phyloP scores from a whole-genome alignment of 1,284 basidiomycete genomes.

The Irpex sp. region DNA sequence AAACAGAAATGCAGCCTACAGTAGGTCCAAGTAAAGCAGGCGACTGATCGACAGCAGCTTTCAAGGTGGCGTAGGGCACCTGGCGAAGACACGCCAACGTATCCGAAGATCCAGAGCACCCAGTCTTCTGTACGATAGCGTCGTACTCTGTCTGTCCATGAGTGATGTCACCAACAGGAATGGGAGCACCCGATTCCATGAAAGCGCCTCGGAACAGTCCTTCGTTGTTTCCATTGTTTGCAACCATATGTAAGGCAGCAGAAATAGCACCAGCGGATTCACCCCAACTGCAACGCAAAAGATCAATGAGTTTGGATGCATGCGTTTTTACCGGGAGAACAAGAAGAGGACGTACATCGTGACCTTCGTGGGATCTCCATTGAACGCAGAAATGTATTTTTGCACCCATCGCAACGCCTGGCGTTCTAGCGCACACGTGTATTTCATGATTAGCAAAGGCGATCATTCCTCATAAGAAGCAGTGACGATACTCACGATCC shows the following conservation, averaged over 20 bases:
- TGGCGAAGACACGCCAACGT: constrained; percentile 36
- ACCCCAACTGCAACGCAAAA: constrained; percentile 29
- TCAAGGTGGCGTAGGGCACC: constrained; percentile 26
- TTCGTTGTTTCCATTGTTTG: constrained; percentile 27
- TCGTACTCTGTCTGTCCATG: constrained; percentile 31
- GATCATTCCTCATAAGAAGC: background rate
- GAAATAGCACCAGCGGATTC: constrained; percentile 40
- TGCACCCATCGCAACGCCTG: constrained; percentile 37
- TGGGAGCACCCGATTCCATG: constrained; percentile 34
- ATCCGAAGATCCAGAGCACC: constrained; percentile 27
- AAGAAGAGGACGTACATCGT: constrained; percentile 42
- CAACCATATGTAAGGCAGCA: constrained; percentile 27
- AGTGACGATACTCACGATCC: constrained; percentile 39
- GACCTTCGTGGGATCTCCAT: constrained; percentile 57
- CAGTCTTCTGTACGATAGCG: constrained; percentile 25
- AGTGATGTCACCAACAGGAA: constrained; percentile 28
- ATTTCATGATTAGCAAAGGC: background rate
- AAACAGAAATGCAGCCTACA: constrained; percentile 10
- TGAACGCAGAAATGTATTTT: constrained; percentile 59
- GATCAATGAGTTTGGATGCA: background rate
- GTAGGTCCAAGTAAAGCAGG: constrained; percentile 25
- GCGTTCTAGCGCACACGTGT: constrained; percentile 16
- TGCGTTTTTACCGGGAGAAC: background rate
- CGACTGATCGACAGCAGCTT: constrained; percentile 25
- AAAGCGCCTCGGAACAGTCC: constrained; percentile 32